phyloP scores from a whole-genome alignment of 306 rosid genomes.

The Fragaria vesca region DNA sequence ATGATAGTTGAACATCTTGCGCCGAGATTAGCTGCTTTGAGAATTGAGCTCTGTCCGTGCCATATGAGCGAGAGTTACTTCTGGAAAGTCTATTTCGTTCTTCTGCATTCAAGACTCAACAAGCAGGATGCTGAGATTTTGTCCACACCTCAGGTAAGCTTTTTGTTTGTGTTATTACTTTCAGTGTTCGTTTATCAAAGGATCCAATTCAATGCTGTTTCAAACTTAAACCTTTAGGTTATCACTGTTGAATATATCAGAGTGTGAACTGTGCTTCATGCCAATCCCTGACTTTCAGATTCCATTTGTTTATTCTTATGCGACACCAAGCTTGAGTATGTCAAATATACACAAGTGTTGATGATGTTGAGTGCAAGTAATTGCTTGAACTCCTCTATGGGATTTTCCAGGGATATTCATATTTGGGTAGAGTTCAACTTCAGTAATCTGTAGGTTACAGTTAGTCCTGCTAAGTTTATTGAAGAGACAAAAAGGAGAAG shows the following conservation, averaged over 20 bases:
- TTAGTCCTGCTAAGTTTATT: not conserved
- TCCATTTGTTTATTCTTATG: not conserved
- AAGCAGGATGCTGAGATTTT: conserved; percentile 78
- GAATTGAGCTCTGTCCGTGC: conserved; percentile 91
- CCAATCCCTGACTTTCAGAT: not conserved
- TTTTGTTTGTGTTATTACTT: not conserved
- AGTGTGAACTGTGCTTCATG: not conserved
- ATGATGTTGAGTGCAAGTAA: not conserved
- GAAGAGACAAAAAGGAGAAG: not conserved
- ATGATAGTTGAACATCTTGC: conserved; percentile 64
- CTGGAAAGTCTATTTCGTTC: conserved; percentile 97
- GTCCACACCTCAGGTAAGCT: conserved; percentile 74
- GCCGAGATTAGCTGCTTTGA: conserved; percentile 92
- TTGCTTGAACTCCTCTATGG: not conserved
- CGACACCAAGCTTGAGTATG: not conserved
- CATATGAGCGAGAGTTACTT: conserved; percentile 93
- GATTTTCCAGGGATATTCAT: not conserved
- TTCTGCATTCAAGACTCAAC: conserved; percentile 83
- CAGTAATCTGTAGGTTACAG: not conserved
- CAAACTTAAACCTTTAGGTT: not conserved
- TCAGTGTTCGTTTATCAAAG: not conserved
- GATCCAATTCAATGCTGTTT: not conserved
- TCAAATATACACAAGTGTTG: not conserved
- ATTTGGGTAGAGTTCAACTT: not conserved
- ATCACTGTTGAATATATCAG: not conserved